phyloP scores from a whole-genome alignment of 2,329 filamentous ascomycete species.

The Fusarium fracticaudum region DNA sequence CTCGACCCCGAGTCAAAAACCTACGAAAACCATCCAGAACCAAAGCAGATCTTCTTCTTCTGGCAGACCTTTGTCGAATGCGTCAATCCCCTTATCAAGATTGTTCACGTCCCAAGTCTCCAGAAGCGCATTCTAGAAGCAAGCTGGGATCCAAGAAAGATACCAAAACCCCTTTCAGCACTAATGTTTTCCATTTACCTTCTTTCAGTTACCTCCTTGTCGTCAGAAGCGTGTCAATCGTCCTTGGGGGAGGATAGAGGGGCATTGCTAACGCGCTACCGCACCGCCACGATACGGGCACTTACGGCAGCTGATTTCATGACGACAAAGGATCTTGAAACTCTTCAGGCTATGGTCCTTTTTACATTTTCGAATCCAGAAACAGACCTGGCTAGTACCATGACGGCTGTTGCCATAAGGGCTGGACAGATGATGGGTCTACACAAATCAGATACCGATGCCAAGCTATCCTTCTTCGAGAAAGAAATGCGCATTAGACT shows the following conservation, averaged over 20 bases:
- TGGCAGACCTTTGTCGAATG: conserved; percentile 49
- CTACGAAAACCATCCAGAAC: conserved; percentile 42
- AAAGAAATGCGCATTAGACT: conserved; percentile 43
- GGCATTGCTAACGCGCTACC: conserved; percentile 35
- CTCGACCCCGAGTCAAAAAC: background rate
- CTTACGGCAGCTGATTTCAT: conserved; percentile 42
- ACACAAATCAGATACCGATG: conserved; percentile 15
- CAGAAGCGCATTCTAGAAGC: conserved; percentile 46
- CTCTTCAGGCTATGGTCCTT: conserved; percentile 44
- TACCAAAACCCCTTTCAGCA: conserved; percentile 33
- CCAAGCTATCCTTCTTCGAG: conserved; percentile 36
- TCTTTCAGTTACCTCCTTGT: conserved; percentile 37
- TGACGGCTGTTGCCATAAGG: conserved; percentile 36
- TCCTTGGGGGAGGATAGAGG: conserved; percentile 28
- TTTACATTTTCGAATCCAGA: conserved; percentile 46
- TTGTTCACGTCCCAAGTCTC: conserved; percentile 46
- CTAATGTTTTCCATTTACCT: conserved; percentile 45
- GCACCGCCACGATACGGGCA: conserved; percentile 36
- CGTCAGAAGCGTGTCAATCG: conserved; percentile 21
- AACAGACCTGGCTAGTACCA: conserved; percentile 39
- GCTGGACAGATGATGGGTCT: conserved; percentile 43
- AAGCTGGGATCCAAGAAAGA: conserved; percentile 34
- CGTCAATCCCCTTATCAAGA: conserved; percentile 46
- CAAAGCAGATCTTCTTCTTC: conserved; percentile 42
- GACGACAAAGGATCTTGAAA: conserved; percentile 42